These are phyloP conservation scores for Galerina sulciceps DNA, from an alignment of 768 basidiomycete species.

Conservation along the genomic window DNA sequence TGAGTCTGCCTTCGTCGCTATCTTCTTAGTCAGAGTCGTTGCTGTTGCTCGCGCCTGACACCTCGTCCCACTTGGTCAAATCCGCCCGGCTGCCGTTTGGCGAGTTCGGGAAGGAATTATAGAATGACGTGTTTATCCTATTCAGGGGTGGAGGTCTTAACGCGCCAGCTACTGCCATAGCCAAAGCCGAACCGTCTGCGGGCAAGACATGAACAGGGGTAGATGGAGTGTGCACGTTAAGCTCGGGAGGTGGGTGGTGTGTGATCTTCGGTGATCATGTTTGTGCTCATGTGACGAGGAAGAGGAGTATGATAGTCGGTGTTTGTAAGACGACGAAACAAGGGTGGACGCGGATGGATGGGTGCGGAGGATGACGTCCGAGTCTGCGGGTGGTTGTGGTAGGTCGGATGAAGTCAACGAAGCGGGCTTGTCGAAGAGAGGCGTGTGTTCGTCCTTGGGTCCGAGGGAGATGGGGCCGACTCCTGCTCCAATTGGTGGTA, in stretches of 20 bases:
- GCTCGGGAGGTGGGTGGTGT: no score
- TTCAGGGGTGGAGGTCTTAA: no score
- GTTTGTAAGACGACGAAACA: neutral
- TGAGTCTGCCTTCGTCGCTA: no score
- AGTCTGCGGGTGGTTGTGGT: neutral
- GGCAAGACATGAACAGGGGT: no score
- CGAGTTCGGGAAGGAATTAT: constrained; percentile 71
- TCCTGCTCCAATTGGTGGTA: neutral
- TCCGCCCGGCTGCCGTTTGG: constrained; percentile 43
- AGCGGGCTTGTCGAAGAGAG: constrained; percentile 30
- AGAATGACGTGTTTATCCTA: constrained; percentile 43
- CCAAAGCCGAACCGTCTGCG: no score
- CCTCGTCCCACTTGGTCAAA: constrained; percentile 29
- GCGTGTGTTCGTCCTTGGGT: constrained; percentile 34
- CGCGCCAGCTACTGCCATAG: no score
- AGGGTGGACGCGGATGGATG: constrained; percentile 14
- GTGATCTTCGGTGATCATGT: no score
- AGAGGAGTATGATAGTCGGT: no score
- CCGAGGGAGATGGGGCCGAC: neutral
- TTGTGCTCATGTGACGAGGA: no score
- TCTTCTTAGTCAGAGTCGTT: no score
- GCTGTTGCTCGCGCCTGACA: constrained; percentile 19
- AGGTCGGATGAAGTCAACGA: neutral
- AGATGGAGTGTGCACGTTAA: no score
- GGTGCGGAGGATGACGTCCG: constrained; percentile 5